Base-by-base conservation (phyloP, 208 protist species). In the Leishmania aethiopica region DNA sequence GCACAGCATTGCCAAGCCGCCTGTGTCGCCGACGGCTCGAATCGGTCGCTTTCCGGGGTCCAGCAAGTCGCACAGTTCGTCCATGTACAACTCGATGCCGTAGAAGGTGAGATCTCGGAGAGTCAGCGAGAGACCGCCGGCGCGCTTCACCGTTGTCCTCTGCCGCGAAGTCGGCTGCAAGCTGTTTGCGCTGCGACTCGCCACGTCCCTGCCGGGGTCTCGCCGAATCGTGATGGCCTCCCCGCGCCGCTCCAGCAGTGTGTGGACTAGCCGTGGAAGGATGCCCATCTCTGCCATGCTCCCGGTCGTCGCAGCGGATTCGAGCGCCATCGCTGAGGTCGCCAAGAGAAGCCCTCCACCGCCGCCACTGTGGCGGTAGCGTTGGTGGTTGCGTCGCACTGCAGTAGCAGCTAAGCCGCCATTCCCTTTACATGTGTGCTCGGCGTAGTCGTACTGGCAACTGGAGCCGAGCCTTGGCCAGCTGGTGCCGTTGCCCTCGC, bases 1-100 rank as follows among this genome's bases (percentile, higher is more conserved):
- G 73, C 95, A 96, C 66, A 96, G 84, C 37, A 87, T 86, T 32
- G 77, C 91, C 28, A 96, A 86, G 37, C 93, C 93, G 55, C 92
- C 93, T 71, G 88, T 94, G 82, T 96, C 92, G 51, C 92, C 84
- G 37, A 95, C 60, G 62, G 89, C 90, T 37, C 84, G 60, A 25
- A 96, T 87, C 28, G 84, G 80, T 5, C 92, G 93, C 86, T 96
- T 96, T 13, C 78, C 78, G n/a, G 92, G 90, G 84, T 95, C 91
- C 53, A 98, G 79, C 47, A 98, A 82, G 79, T 98, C 92, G 47
- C 75, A 91, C 45, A 96, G 81, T 72, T 95, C 93, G 79, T 98
- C 95, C 79, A 96, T 88, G 86, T 98, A 97, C 17, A 98, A 49
- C 84, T 98, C 95, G 37, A 98, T 88, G 53, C 93, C 95, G 84